phyloP scores from a whole-genome alignment of 164 flowering plant genomes.

The Warburgia ugandensis region DNA sequence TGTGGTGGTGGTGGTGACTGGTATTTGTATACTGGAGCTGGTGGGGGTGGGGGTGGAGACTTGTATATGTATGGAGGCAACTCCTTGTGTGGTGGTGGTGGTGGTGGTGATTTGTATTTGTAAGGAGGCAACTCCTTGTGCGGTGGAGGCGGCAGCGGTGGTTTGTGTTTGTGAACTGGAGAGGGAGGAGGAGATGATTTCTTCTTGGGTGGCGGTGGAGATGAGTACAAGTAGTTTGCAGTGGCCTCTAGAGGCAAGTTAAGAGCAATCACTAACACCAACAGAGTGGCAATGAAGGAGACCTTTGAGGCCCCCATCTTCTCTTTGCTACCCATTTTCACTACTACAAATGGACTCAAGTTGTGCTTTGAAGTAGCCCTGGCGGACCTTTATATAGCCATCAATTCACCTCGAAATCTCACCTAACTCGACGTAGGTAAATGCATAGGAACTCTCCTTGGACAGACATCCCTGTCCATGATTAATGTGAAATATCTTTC shows the following conservation, averaged over 20 bases:
- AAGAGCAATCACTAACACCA: slow-evolving; percentile 17
- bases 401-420: slow-evolving; percentile 3
- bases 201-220: slow-evolving; percentile 22
- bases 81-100: slow-evolving; percentile 11
- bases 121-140: slow-evolving; percentile 1
- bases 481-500: not conserved
- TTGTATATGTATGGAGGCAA: slow-evolving; percentile 9
- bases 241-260: slow-evolving; percentile 14
- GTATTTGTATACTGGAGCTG: slow-evolving; percentile 11
- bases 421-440: not conserved
- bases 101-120: slow-evolving; percentile 15
- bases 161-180: slow-evolving; percentile 7
- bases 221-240: slow-evolving; percentile 19
- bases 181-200: slow-evolving; percentile 10
- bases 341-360: slow-evolving; percentile 3
- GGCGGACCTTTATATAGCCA: slow-evolving; percentile 18
- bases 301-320: slow-evolving; percentile 15
- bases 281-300: slow-evolving; percentile 13
- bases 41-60: slow-evolving; percentile 16
- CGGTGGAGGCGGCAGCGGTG: slow-evolving; percentile 8
- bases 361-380: slow-evolving; percentile 9
- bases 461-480: not conserved
- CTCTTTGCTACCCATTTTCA: slow-evolving; percentile 15
- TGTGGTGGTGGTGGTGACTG: slow-evolving; percentile 14
- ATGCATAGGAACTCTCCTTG: not conserved